Conservation (phyloP, 768 basidiomycete species). For the Boletus speciosus region DNA sequence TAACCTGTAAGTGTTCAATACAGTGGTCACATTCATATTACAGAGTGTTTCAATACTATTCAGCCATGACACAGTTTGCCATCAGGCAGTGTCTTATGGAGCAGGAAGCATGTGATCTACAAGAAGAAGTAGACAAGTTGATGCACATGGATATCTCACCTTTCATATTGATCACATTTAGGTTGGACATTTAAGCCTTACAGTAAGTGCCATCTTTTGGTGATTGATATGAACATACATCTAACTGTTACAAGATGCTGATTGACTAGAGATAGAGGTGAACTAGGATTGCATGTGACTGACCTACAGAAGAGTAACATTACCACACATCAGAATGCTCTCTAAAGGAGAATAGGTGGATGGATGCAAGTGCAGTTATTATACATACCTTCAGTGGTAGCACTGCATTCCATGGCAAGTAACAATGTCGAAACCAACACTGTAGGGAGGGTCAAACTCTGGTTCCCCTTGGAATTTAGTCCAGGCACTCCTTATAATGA, state of each 20-base stretch:
- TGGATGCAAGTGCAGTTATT: background rate
- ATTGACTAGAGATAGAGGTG: background rate
- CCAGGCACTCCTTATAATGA: background rate
- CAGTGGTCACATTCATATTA: background rate
- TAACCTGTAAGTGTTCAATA: background rate
- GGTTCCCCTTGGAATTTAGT: background rate
- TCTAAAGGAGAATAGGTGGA: background rate
- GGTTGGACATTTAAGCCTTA: background rate
- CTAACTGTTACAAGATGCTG: background rate
- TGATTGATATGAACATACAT: too few relatives aligned
- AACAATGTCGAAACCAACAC: background rate
- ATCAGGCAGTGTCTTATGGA: background rate
- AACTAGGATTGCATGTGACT: background rate
- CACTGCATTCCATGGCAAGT: background rate
- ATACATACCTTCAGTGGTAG: constrained; percentile 1
- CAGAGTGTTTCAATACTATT: background rate
- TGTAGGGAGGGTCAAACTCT: background rate
- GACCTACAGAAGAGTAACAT: background rate
- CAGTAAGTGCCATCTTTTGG: background rate
- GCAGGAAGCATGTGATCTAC: background rate
- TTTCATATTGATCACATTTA: background rate
- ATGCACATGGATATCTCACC: background rate
- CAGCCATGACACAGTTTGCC: background rate
- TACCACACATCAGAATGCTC: background rate
- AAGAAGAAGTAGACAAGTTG: background rate